Base-by-base conservation (phyloP, 1,284 basidiomycete genomes). In the Fomitopsis schrenkii region DNA sequence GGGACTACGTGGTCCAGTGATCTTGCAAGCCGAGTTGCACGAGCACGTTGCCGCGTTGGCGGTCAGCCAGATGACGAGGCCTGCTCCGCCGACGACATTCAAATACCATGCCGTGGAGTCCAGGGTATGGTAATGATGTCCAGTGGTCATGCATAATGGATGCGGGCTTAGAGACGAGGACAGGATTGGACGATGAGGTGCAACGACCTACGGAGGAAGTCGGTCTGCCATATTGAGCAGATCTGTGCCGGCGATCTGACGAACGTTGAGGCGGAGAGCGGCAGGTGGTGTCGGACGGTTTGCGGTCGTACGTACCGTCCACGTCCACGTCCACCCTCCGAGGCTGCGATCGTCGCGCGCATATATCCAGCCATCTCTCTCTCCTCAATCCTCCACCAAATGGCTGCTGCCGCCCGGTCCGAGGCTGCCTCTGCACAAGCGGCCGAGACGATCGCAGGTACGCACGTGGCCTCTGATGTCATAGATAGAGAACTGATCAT, bases 391-490 rank as follows among this genome's bases (percentile, higher is more conserved):
- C n/a, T 57, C 38, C 5, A n/a, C 38, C 42, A 45, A 58, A 50
- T 36, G 57, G 17, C 57, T 10, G 28, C 28, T 15, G 44, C 33
- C 2, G 33, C n/a, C n/a, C 35, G 6, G 2, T 5, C 30, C 48
- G 9, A 12, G 48, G 9, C 48, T 26, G 48, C 44, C 44, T 33
- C 30, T 33, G 30, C 44, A 2, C 52, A 30, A 22, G 52, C 33
- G n/a, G 33, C 52, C 36, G 52, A 54, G 52, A 36, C 52, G 12
- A 54, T 54, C 33, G 45, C 57, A 41, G 58, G 58, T 59, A 33
- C 17, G 57, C 60, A 59, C 61, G 57, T 62, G 61, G 12, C 57
- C 58, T 38, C 55, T 61, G 61, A 62, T 53, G 61, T 62, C 61
- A 62, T 42, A 44, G 61, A 58, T 59, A 33, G 44, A 44, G 28